Evolutionary conservation across 208 protist genomes (phyloP).

Genomic region (Crithidia bombi): DNA sequence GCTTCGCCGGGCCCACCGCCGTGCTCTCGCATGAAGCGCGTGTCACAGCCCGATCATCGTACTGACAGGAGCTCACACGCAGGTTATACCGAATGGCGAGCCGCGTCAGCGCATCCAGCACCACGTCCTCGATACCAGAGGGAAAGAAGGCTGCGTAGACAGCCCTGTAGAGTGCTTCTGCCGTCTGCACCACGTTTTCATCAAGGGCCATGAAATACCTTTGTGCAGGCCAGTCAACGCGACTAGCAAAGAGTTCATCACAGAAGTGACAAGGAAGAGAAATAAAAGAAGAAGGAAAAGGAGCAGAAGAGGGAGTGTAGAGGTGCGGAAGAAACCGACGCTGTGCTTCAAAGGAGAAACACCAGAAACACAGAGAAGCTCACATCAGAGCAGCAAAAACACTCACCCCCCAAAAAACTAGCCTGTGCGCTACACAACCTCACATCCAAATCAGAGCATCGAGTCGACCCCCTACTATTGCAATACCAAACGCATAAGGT

Average conservation of each 20-base stretch:
- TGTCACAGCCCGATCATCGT: background rate
- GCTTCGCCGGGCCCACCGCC: background rate
- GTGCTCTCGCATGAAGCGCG: background rate
- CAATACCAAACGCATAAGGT: no score
- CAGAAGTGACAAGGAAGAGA: background rate
- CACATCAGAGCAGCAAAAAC: background rate
- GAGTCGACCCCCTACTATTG: no score
- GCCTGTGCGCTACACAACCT: no score
- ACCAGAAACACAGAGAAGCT: no score
- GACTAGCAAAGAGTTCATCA: no score
- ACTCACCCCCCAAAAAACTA: background rate
- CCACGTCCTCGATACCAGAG: constrained; percentile 52
- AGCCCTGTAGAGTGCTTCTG: background rate
- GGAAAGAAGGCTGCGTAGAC: constrained; percentile 45
- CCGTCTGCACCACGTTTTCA: no score
- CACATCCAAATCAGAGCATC: no score
- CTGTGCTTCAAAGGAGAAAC: background rate
- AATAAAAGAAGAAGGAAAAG: constrained; percentile 33
- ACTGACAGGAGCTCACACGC: background rate
- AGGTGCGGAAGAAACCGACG: background rate
- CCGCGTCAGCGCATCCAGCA: constrained; percentile 2
- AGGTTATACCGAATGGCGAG: constrained; percentile 7
- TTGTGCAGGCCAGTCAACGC: no score
- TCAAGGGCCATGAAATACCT: no score
- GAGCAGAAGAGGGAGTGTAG: constrained; percentile 3